phyloP scores from a whole-genome alignment of 2,329 filamentous ascomycete genomes.

The Colletotrichum scovillei region DNA sequence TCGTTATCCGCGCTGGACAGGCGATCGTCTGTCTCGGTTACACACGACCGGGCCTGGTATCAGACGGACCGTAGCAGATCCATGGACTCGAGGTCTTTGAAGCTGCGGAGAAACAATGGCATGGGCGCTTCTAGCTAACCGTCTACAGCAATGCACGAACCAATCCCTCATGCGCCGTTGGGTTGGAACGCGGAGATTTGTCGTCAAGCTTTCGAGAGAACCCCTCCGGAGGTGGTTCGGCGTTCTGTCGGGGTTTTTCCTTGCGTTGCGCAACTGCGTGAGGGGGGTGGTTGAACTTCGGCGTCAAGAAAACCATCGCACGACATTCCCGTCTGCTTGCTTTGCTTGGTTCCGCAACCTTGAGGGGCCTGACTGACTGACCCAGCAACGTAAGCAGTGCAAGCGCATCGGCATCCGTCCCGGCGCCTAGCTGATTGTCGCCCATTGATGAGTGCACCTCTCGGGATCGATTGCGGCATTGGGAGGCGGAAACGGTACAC shows the following conservation, averaged over 20 bases:
- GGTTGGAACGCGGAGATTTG: slow-evolving; percentile 32
- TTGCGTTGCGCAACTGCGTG: background rate
- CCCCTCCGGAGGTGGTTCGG: slow-evolving; percentile 31
- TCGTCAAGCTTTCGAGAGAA: slow-evolving; percentile 27
- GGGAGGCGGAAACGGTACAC: too few relatives aligned
- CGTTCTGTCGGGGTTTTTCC: slow-evolving; percentile 29
- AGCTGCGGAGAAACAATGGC: slow-evolving; percentile 12
- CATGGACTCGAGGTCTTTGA: background rate
- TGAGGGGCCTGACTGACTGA: background rate
- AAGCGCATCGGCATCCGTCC: slow-evolving; percentile 7
- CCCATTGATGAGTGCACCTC: background rate
- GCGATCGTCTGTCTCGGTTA: slow-evolving; percentile 1
- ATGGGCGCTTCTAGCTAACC: background rate
- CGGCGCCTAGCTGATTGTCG: background rate
- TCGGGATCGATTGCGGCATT: background rate
- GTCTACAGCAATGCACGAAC: background rate
- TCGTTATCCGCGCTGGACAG: background rate
- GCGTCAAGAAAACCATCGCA: background rate
- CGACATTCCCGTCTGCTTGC: background rate
- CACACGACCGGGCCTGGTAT: slow-evolving; percentile 7
- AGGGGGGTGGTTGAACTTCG: slow-evolving; percentile 23
- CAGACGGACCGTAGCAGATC: background rate
- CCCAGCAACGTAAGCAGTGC: background rate
- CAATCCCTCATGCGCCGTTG: slow-evolving; percentile 13
- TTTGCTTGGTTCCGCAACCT: background rate